Percentiles rank a stretch among this genome's conserved stretches.
Evolutionary conservation across 352 stramenopile species (phyloP).

Genomic region (Globisporangium irregulare): DNA sequence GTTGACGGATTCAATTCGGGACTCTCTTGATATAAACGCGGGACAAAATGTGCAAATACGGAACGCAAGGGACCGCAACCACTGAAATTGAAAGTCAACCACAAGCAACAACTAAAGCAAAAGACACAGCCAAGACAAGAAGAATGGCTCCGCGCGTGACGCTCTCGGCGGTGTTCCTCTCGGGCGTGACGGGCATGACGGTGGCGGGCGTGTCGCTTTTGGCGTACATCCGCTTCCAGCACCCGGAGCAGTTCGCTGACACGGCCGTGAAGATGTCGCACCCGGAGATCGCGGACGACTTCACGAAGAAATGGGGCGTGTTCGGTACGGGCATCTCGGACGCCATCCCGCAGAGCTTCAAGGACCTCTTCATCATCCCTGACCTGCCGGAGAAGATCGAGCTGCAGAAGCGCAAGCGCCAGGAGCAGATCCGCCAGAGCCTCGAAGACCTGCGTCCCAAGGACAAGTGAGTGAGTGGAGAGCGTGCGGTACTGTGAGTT

Average conservation of each 20-base stretch:
- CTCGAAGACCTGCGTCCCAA: slow-evolving; percentile 79
- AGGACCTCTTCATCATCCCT: slow-evolving; percentile 57
- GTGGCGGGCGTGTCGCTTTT: slow-evolving; percentile 78
- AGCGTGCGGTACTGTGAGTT: not conserved
- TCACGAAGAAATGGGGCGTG: slow-evolving; percentile 76
- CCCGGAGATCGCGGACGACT: slow-evolving; percentile 70
- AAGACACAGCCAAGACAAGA: not conserved
- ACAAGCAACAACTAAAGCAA: not conserved
- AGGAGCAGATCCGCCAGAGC: slow-evolving; percentile 67
- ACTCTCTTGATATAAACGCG: not conserved
- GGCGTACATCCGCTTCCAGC: slow-evolving; percentile 78
- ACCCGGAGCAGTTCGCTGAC: slow-evolving; percentile 81
- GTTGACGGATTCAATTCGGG: not conserved
- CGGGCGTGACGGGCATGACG: slow-evolving; percentile 78
- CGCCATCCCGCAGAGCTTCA: slow-evolving; percentile 61
- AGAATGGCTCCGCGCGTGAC: slow-evolving; percentile 46
- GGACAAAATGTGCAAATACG: not conserved
- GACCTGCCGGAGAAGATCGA: slow-evolving; percentile 73
- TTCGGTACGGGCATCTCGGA: slow-evolving; percentile 80
- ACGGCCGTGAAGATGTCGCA: slow-evolving; percentile 73
- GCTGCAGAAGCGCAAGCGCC: slow-evolving; percentile 61
- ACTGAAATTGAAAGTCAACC: not conserved
- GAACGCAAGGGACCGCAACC: not conserved
- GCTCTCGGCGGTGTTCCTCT: slow-evolving; percentile 60
- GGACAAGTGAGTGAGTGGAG: slow-evolving; percentile 35